Conservation (phyloP, 352 stramenopile species). For the Phytophthora parvispora region DNA sequence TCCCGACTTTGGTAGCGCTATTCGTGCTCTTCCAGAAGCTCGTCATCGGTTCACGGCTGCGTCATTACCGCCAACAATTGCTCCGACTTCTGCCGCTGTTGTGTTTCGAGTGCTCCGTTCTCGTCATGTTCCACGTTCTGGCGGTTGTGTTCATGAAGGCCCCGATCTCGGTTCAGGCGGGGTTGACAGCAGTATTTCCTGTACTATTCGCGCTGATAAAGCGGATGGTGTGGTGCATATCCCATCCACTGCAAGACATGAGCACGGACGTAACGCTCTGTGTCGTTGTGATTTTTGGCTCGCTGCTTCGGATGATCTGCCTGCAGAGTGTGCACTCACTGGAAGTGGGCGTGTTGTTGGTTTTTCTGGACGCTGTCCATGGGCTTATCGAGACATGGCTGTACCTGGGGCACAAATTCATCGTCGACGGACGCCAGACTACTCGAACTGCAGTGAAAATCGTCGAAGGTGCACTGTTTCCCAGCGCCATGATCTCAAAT, state of each 20-base stretch:
- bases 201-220: conserved; percentile 22
- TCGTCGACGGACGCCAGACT: conserved; percentile 15
- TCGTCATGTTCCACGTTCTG: conserved; percentile 26
- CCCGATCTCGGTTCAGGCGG: background rate
- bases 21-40: background rate
- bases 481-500: background rate
- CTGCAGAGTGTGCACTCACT: conserved; percentile 23
- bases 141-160: conserved; percentile 26
- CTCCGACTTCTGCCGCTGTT: background rate
- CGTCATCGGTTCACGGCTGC: background rate
- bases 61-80: background rate
- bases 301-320: conserved; percentile 35
- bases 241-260: conserved; percentile 27
- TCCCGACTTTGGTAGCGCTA: background rate
- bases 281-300: conserved; percentile 33
- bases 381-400: conserved; percentile 14
- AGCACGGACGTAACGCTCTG: conserved; percentile 35
- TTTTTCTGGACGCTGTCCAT: conserved; percentile 18
- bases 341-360: conserved; percentile 4
- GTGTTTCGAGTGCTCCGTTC: conserved; percentile 11
- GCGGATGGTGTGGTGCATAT: conserved; percentile 27
- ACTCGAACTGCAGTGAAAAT: conserved; percentile 30
- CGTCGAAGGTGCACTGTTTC: conserved; percentile 13
- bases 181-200: conserved; percentile 18
- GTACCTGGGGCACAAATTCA: conserved; percentile 35